A percentile compares a stretch with the other conserved stretches of the same genome.
These are phyloP conservation scores for Orbilia oligospora DNA, from an alignment of 2,329 filamentous ascomycete genomes.

Conservation along the genomic window DNA sequence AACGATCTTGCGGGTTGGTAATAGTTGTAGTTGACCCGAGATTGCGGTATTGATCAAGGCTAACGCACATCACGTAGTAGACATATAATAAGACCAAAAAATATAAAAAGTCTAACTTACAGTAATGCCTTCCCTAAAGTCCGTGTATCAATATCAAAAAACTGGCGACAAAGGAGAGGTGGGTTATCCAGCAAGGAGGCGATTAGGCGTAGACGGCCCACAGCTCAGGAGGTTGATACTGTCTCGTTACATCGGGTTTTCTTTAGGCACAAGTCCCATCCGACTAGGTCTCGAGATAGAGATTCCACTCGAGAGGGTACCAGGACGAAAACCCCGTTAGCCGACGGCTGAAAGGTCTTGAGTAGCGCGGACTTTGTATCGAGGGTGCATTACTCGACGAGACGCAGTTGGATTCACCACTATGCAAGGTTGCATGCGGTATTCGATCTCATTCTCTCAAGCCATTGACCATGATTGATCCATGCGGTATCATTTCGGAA, in stretches of 20 bases:
- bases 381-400: constrained; percentile 15
- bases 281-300: background rate
- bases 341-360: background rate
- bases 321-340: background rate
- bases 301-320: background rate
- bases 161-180: background rate
- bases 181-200: constrained; percentile 4
- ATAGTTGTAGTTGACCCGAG: constrained; percentile 1
- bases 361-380: constrained; percentile 17
- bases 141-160: background rate
- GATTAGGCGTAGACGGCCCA: constrained; percentile 15
- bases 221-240: background rate
- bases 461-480: background rate
- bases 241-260: background rate
- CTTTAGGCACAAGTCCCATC: background rate
- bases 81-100: too few species aligned
- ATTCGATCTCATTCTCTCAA: constrained; percentile 1
- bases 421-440: constrained; percentile 35
- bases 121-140: too few species aligned
- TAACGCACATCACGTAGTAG: background rate
- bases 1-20: background rate
- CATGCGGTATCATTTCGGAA: constrained; percentile 6
- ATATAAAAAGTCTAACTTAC: background rate
- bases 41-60: background rate
- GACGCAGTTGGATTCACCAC: constrained; percentile 53